Percentiles rank a stretch among this genome's conserved stretches.
Conservation (phyloP, 306 rosid species). For the Dalbergia cultrata region DNA sequence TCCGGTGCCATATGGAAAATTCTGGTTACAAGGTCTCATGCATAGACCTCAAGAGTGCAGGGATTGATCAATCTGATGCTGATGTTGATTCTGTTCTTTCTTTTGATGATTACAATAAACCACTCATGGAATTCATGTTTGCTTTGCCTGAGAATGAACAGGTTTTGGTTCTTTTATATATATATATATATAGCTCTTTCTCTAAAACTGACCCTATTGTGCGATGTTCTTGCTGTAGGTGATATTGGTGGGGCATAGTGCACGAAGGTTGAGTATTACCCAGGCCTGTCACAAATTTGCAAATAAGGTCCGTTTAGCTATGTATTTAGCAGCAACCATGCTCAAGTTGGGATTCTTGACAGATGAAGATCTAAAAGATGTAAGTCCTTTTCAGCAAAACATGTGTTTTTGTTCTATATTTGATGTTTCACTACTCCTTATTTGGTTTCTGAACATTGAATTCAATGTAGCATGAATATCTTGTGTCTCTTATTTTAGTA, state of each 20-base stretch:
- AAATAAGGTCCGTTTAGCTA: conserved; percentile 70
- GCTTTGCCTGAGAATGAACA: conserved; percentile 75
- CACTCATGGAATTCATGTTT: conserved; percentile 76
- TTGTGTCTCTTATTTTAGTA: no score
- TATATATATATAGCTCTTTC: no score
- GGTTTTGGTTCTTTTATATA: conserved; percentile 41
- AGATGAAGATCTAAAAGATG: conserved; percentile 76
- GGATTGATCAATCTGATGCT: conserved; percentile 72
- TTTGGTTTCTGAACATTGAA: no score
- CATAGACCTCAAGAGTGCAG: conserved; percentile 83
- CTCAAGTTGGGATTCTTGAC: conserved; percentile 66
- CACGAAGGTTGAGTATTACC: conserved; percentile 89
- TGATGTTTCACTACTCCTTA: no score
- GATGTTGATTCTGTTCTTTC: conserved; percentile 70
- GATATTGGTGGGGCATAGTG: conserved; percentile 92
- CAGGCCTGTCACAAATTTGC: conserved; percentile 77
- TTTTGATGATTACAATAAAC: conserved; percentile 85
- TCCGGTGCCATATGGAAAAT: conserved; percentile 88
- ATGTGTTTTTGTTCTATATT: no score
- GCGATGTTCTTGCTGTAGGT: conserved; percentile 53
- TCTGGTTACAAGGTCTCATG: conserved; percentile 86
- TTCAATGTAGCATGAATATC: no score
- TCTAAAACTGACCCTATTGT: no score
- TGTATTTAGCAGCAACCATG: conserved; percentile 94
- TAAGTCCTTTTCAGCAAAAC: conserved; percentile 26